Evolutionary conservation across 23 red algal species (phyloP).

Genomic region (Gracilaria vermiculophylla): DNA sequence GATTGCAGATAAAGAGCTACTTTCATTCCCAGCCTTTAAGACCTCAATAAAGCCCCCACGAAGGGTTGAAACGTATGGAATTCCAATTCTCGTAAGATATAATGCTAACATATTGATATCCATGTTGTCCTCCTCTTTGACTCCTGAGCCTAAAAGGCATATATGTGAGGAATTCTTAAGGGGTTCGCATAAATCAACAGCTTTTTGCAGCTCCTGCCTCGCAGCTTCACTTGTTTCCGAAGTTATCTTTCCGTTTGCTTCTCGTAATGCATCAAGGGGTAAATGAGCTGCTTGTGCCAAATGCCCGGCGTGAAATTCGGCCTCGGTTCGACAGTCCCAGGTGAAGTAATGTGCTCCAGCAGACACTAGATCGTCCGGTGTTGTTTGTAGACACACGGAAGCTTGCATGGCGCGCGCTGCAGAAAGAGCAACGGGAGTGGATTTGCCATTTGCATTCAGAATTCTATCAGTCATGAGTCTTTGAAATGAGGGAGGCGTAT

Average conservation of each 20-base stretch:
- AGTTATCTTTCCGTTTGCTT: slow-evolving; percentile 45
- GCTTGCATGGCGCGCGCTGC: slow-evolving; percentile 76
- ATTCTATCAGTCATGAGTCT: slow-evolving; percentile 71
- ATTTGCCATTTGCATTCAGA: slow-evolving; percentile 10
- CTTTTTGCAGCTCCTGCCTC: slow-evolving; percentile 48
- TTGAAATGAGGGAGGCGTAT: slow-evolving; percentile 73
- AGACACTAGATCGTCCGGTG: slow-evolving; percentile 60
- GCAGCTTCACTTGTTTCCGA: slow-evolving; percentile 43
- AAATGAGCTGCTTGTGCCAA: slow-evolving; percentile 81
- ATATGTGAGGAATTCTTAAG: slow-evolving; percentile 67
- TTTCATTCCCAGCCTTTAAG: slow-evolving; percentile 31
- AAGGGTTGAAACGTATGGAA: slow-evolving; percentile 86
- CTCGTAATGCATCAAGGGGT: slow-evolving; percentile 78
- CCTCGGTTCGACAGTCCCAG: slow-evolving; percentile 91
- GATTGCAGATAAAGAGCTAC: slow-evolving; percentile 35
- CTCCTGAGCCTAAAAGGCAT: slow-evolving; percentile 90
- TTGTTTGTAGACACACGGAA: slow-evolving; percentile 65
- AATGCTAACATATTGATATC: slow-evolving; percentile 83
- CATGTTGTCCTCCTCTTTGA: slow-evolving; percentile 73
- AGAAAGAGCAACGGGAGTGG: slow-evolving; percentile 30
- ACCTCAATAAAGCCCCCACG: slow-evolving; percentile 79
- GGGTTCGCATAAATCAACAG: slow-evolving; percentile 66
- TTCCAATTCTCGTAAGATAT: slow-evolving; percentile 66
- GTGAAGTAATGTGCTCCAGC: slow-evolving; percentile 70
- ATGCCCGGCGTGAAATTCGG: slow-evolving; percentile 78